Percentiles rank a stretch among this genome's conserved stretches.
Conservation (phyloP, 441 rosid genomes). For the Hura crepitans region DNA sequence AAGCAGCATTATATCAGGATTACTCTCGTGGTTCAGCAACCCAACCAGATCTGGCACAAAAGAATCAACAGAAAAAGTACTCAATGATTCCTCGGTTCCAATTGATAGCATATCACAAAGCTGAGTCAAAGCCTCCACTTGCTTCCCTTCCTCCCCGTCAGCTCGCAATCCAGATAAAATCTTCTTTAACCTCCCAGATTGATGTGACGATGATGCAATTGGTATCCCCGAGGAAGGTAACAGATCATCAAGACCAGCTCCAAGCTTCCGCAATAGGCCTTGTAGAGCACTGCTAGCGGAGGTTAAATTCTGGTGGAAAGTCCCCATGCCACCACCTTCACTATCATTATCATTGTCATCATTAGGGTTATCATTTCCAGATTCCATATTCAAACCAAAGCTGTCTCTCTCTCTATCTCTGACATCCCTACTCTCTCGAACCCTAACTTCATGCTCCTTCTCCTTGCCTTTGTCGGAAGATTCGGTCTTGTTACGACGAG, state of each 20-base stretch:
- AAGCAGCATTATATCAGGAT: conserved; percentile 94
- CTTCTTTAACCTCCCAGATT: conserved; percentile 82
- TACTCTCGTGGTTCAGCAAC: conserved; percentile 83
- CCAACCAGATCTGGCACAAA: conserved; percentile 92
- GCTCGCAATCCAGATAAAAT: conserved; percentile 83
- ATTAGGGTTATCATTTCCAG: conserved; percentile 31
- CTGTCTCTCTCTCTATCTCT: conserved; percentile 43
- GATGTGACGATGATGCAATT: conserved; percentile 81
- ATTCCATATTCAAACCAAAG: conserved; percentile 58
- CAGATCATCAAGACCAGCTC: conserved; percentile 93
- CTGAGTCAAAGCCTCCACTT: conserved; percentile 96
- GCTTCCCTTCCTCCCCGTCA: conserved; percentile 95
- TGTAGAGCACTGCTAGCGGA: conserved; percentile 97
- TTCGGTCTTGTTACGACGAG: conserved; percentile 45
- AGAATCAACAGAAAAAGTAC: conserved; percentile 93
- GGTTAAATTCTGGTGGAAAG: conserved; percentile 80
- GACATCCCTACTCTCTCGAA: conserved; percentile 41
- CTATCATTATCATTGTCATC: conserved; percentile 81
- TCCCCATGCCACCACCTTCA: conserved; percentile 66
- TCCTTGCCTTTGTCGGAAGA: conserved; percentile 89
- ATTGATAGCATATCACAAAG: conserved; percentile 93
- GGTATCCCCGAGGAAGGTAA: conserved; percentile 74
- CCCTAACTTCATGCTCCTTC: conserved; percentile 77
- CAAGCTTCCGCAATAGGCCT: conserved; percentile 87
- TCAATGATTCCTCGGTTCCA: conserved; percentile 92